A percentile compares a stretch with the other conserved stretches of the same genome.
phyloP scores from a whole-genome alignment of 495 filamentous ascomycete species.

The Baudoinia panamericana region DNA sequence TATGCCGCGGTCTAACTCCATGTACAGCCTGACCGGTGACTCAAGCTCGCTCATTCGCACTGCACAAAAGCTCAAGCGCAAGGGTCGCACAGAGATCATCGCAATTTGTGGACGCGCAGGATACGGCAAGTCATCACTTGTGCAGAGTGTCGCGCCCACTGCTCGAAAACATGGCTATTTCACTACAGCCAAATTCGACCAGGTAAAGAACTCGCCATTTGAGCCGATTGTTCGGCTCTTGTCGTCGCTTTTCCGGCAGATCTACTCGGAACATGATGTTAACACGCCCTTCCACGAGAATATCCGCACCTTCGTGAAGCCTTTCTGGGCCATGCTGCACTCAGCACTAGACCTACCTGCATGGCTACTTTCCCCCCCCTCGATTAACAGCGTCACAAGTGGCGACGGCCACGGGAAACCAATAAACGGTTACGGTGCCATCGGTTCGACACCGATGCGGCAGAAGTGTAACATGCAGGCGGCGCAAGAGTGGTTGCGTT shows the following conservation, averaged over 20 bases:
- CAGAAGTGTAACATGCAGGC: slow-evolving; percentile 21
- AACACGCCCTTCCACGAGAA: slow-evolving; percentile 68
- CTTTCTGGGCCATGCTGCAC: slow-evolving; percentile 67
- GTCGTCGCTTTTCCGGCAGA: slow-evolving; percentile 74
- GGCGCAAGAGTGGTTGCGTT: slow-evolving; percentile 57
- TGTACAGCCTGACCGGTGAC: slow-evolving; percentile 6
- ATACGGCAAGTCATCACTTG: slow-evolving; percentile 69
- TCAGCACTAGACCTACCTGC: slow-evolving; percentile 67
- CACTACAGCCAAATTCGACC: slow-evolving; percentile 73
- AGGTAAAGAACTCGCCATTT: slow-evolving; percentile 66
- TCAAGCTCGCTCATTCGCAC: slow-evolving; percentile 28
- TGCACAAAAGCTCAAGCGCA: slow-evolving; percentile 46
- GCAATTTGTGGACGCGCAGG: slow-evolving; percentile 63
- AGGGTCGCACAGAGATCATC: slow-evolving; percentile 64
- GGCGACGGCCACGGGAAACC: neutral
- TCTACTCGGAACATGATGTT: slow-evolving; percentile 80
- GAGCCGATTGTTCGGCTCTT: slow-evolving; percentile 69
- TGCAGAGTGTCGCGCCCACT: slow-evolving; percentile 61
- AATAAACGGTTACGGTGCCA: neutral
- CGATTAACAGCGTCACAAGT: slow-evolving; percentile 22
- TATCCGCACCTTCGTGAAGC: slow-evolving; percentile 56
- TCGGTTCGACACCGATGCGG: neutral
- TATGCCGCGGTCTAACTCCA: slow-evolving; percentile 4
- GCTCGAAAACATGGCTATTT: slow-evolving; percentile 69
- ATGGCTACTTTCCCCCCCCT: slow-evolving; percentile 44